Conservation (phyloP, 2,329 filamentous ascomycete genomes). For the Phaeophleospora eucalypticola region DNA sequence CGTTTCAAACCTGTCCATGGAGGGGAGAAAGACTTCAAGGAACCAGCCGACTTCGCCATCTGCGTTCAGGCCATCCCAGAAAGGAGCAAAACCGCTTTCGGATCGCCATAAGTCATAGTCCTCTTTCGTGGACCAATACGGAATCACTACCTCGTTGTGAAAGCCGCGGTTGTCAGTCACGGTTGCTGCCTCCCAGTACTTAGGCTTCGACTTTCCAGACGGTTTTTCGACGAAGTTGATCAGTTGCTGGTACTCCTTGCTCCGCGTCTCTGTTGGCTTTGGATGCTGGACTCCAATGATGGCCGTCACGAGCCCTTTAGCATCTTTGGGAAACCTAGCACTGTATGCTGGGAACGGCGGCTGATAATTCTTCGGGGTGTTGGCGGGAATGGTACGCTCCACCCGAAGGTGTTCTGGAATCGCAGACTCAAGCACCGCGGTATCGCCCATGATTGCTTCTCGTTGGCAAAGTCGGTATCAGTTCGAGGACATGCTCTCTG, state of each 20-base stretch:
- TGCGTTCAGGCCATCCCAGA: constrained; percentile 36
- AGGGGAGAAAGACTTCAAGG: constrained; percentile 41
- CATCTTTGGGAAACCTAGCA: constrained; percentile 32
- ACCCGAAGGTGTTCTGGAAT: constrained; percentile 20
- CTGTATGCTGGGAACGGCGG: constrained; percentile 33
- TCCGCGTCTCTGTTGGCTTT: constrained; percentile 3
- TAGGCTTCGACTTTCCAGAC: constrained; percentile 16
- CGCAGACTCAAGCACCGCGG: constrained; percentile 17
- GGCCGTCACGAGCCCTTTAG: constrained; percentile 34
- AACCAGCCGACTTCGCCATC: constrained; percentile 39
- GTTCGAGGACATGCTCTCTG: too few relatives aligned
- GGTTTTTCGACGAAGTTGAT: constrained; percentile 19
- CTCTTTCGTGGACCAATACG: constrained; percentile 37
- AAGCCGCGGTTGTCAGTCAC: constrained; percentile 31
- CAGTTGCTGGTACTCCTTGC: constrained; percentile 12
- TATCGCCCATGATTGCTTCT: constrained; percentile 17
- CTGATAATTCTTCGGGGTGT: constrained; percentile 25
- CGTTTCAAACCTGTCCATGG: constrained; percentile 43
- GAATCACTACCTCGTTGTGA: constrained; percentile 37
- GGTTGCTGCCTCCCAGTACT: constrained; percentile 35
- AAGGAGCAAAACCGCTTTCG: constrained; percentile 34
- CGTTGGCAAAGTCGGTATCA: too few relatives aligned
- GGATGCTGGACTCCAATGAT: constrained; percentile 33
- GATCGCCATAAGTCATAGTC: constrained; percentile 33
- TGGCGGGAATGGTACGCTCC: constrained; percentile 17